Conservation (phyloP, 1,139 yeast genomes). For the Entelexis sorbosivorans region DNA sequence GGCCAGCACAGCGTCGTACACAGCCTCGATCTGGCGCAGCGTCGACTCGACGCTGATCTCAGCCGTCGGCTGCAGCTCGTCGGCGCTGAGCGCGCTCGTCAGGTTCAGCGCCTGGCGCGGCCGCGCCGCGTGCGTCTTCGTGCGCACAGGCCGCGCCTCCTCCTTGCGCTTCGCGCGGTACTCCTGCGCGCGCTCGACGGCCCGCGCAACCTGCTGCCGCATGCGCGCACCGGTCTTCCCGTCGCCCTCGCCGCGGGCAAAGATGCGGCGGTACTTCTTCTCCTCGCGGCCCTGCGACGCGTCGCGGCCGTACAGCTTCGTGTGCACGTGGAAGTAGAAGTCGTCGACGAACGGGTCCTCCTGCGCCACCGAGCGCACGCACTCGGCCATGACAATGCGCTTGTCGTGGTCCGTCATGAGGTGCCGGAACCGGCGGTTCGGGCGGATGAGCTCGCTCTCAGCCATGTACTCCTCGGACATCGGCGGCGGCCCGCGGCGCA, state of each 20-base stretch:
- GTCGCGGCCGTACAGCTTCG: conserved; percentile 58
- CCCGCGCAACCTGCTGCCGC: conserved; percentile 97
- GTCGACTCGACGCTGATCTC: conserved; percentile 24
- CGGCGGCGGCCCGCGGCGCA: conserved; percentile 9
- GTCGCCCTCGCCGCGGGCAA: conserved; percentile 56
- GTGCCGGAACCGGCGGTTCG: conserved; percentile 43
- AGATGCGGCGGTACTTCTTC: conserved; percentile 89
- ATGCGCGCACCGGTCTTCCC: conserved; percentile 81
- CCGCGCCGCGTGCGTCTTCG: conserved; percentile 19
- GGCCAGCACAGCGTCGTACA: conserved; percentile 65
- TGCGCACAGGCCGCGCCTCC: conserved; percentile 10
- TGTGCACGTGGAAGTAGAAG: conserved; percentile 87
- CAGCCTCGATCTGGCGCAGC: conserved; percentile 50
- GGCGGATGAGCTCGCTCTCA: conserved; percentile 30
- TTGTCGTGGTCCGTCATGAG: conserved; percentile 95
- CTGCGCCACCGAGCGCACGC: conserved; percentile 87
- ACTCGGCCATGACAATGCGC: conserved; percentile 88
- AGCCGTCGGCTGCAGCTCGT: conserved; percentile 7
- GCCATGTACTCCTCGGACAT: conserved; percentile 26
- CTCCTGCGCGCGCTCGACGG: conserved; percentile 55
- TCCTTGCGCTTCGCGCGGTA: conserved; percentile 59
- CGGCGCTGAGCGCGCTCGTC: conserved; percentile 25
- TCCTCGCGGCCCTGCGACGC: conserved; percentile 30
- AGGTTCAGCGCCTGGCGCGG: conserved; percentile 28
- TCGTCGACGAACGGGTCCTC: conserved; percentile 97